Conservation (phyloP, 31 red algal genomes). For the Bonnemaisonia californica region DNA sequence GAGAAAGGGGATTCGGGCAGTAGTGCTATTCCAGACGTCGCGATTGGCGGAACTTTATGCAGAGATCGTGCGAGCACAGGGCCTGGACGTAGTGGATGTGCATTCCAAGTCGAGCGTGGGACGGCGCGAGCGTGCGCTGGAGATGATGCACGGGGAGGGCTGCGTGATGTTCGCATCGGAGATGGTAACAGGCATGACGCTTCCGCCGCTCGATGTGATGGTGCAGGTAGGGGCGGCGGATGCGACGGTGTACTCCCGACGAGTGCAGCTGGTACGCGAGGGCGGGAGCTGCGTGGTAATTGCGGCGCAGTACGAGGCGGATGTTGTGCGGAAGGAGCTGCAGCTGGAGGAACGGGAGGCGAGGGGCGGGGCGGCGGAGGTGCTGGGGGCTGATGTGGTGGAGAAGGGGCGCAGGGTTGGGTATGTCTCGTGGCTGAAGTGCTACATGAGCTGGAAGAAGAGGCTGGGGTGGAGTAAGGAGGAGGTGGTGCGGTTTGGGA, state of each 20-base stretch:
- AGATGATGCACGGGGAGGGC: not conserved
- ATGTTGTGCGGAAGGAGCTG: not conserved
- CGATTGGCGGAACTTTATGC: conserved; percentile 24
- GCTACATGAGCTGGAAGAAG: not conserved
- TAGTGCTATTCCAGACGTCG: conserved; percentile 14
- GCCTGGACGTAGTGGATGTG: conserved; percentile 9
- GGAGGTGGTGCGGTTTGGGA: conserved; percentile 1
- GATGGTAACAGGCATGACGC: not conserved
- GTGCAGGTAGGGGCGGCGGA: not conserved
- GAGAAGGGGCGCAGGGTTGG: not conserved
- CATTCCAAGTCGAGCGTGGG: not conserved
- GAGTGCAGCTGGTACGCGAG: not conserved
- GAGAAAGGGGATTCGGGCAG: not conserved
- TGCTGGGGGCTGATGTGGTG: not conserved
- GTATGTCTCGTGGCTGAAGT: conserved; percentile 18
- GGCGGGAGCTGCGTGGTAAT: not conserved
- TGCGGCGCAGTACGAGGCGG: not conserved
- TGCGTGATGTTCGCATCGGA: conserved; percentile 12
- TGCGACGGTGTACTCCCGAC: not conserved
- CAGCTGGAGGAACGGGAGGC: not conserved
- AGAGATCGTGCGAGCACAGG: not conserved
- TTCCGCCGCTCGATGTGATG: conserved; percentile 6
- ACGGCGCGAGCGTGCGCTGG: not conserved
- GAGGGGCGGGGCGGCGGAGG: not conserved
- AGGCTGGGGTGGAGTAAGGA: not conserved